Conservation (phyloP, 192 early-diverging fungal genomes). For the Backusella tuberculispora region DNA sequence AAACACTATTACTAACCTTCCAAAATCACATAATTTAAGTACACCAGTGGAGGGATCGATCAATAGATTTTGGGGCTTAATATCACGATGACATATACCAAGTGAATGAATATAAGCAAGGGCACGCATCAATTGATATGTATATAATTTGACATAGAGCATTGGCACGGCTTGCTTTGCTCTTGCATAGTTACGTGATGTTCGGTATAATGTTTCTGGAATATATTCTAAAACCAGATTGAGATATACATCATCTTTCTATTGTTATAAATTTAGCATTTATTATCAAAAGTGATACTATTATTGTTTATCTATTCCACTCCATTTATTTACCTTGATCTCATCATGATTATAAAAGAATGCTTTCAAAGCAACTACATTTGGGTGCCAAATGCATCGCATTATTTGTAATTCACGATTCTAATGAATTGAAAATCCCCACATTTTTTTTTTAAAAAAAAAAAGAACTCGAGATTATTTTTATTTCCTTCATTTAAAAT, state of each 20-base stretch:
- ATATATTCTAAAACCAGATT: slow-evolving; percentile 94
- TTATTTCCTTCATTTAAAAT: not conserved
- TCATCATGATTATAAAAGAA: slow-evolving; percentile 97
- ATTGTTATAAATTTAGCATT: slow-evolving; percentile 22
- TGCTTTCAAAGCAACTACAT: slow-evolving; percentile 87
- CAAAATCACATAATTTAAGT: slow-evolving; percentile 97
- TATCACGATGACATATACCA: slow-evolving; percentile 98
- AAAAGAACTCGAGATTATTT: not conserved
- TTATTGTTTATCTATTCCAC: not conserved
- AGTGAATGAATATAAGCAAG: slow-evolving; percentile 96
- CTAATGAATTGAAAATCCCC: slow-evolving; percentile 42
- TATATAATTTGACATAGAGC: slow-evolving; percentile 94
- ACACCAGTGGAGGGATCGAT: slow-evolving; percentile 86
- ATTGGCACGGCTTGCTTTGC: slow-evolving; percentile 90
- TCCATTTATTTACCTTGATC: slow-evolving; percentile 50
- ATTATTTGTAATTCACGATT: slow-evolving; percentile 94
- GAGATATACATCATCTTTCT: slow-evolving; percentile 90
- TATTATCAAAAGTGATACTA: not conserved
- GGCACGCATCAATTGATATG: slow-evolving; percentile 97
- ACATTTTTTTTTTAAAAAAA: not conserved
- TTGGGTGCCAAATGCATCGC: slow-evolving; percentile 89
- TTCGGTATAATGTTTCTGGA: slow-evolving; percentile 94
- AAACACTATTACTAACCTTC: slow-evolving; percentile 48
- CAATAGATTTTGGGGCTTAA: slow-evolving; percentile 98
- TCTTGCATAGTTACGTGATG: slow-evolving; percentile 87